Percentiles rank a stretch among this genome's conserved stretches.
These are phyloP conservation scores for Quercus mongolica DNA, from an alignment of 306 rosid species.

Conservation along the genomic window DNA sequence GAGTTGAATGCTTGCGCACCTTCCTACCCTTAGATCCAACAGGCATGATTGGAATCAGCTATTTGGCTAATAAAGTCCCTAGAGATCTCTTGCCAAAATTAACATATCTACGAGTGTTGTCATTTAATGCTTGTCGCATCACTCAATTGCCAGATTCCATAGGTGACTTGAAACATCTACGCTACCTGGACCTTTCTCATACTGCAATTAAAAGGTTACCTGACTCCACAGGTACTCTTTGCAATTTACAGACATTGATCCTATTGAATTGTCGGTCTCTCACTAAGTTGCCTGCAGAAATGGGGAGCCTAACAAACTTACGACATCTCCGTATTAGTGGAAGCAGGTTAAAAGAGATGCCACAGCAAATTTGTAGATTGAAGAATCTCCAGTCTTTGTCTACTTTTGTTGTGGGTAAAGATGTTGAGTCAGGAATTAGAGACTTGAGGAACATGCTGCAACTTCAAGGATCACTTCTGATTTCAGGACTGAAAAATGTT, in stretches of 20 bases:
- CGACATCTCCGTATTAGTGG: constrained; percentile 17
- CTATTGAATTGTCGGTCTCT: constrained; percentile 22
- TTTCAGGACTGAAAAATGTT: constrained; percentile 29
- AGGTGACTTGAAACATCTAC: constrained; percentile 26
- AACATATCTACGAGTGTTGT: constrained; percentile 21
- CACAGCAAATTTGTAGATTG: constrained; percentile 19
- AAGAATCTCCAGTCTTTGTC: constrained; percentile 30
- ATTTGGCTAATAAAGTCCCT: constrained; percentile 28
- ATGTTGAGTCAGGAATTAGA: constrained; percentile 13
- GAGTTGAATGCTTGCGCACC: constrained; percentile 24
- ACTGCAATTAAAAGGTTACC: constrained; percentile 29
- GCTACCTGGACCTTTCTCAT: constrained; percentile 27
- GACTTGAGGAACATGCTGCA: constrained; percentile 19
- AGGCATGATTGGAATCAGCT: constrained; percentile 25
- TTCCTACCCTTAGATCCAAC: constrained; percentile 34
- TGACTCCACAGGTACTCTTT: constrained; percentile 20
- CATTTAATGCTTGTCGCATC: constrained; percentile 28
- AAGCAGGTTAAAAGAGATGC: constrained; percentile 33
- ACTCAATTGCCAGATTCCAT: constrained; percentile 26
- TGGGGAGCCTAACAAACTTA: constrained; percentile 23
- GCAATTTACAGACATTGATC: constrained; percentile 30
- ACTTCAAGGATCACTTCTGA: constrained; percentile 24
- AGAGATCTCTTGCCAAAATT: constrained; percentile 17
- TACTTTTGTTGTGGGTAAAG: constrained; percentile 20
- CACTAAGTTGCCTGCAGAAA: constrained; percentile 19